A percentile compares a stretch with the other conserved stretches of the same genome.
These are phyloP conservation scores for Alloteropsis semialata DNA, from an alignment of 176 grass and related monocot genomes.

Conservation along the genomic window DNA sequence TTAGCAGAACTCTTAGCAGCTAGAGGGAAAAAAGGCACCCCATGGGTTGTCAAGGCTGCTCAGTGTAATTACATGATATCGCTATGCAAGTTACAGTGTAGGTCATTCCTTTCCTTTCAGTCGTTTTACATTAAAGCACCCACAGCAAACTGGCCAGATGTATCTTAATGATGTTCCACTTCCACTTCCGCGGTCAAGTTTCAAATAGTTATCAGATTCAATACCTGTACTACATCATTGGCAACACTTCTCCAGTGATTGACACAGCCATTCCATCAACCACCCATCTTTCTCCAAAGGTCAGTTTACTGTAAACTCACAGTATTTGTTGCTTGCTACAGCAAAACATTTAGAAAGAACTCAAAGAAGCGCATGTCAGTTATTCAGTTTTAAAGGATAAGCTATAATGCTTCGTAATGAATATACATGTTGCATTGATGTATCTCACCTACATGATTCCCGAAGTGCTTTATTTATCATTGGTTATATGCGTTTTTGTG, in stretches of 20 bases:
- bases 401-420: background rate
- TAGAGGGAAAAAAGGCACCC: background rate
- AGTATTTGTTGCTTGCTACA: background rate
- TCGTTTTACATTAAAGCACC: background rate
- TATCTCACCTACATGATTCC: background rate
- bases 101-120: background rate
- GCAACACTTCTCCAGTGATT: background rate
- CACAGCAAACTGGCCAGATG: background rate
- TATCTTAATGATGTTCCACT: background rate
- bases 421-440: background rate
- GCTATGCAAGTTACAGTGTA: background rate
- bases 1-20: background rate
- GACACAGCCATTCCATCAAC: background rate
- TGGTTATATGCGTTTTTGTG: no score
- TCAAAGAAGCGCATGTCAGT: background rate
- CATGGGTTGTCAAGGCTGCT: background rate
- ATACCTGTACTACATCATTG: conserved; percentile 1
- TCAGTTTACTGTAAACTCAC: background rate
- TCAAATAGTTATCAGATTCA: background rate
- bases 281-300: background rate
- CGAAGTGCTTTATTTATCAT: background rate
- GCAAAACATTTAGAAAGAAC: background rate
- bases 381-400: background rate
- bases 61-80: background rate
- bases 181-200: background rate